Conservation (phyloP, 371 early-diverging fungal genomes). For the Cokeromyces recurvatus region DNA sequence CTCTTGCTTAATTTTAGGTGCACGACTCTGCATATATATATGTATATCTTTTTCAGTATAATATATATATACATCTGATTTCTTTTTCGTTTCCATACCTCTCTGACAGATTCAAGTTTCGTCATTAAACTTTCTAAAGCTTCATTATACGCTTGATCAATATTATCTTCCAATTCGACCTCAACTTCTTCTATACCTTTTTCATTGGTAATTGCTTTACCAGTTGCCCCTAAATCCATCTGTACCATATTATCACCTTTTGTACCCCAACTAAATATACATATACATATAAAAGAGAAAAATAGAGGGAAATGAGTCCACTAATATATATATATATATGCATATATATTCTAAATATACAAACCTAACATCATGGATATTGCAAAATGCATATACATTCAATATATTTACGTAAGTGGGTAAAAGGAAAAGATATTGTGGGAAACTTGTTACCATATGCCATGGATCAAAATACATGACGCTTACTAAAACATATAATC, state of each 20-base stretch:
- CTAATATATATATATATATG: background rate
- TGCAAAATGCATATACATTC: slow-evolving; percentile 88
- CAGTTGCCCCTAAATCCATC: slow-evolving; percentile 52
- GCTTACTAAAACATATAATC: slow-evolving; percentile 77
- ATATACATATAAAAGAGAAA: background rate
- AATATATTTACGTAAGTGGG: slow-evolving; percentile 88
- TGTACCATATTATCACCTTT: slow-evolving; percentile 70
- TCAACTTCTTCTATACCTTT: slow-evolving; percentile 55
- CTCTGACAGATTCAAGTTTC: slow-evolving; percentile 35
- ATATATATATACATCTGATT: background rate
- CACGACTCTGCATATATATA: no score
- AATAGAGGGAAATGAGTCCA: background rate
- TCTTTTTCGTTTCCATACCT: slow-evolving; percentile 13
- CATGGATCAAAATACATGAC: slow-evolving; percentile 82
- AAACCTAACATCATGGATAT: slow-evolving; percentile 83
- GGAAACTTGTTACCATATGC: slow-evolving; percentile 89
- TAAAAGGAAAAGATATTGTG: slow-evolving; percentile 82
- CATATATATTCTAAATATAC: background rate
- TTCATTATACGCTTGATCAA: slow-evolving; percentile 67
- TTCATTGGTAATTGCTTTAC: slow-evolving; percentile 20
- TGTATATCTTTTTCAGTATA: slow-evolving; percentile 11
- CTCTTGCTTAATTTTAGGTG: slow-evolving; percentile 75
- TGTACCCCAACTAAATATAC: slow-evolving; percentile 96
- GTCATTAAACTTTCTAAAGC: slow-evolving; percentile 52
- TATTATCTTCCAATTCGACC: slow-evolving; percentile 66